phyloP scores from a whole-genome alignment of 257 asterid genomes.

The Solanum rostratum region DNA sequence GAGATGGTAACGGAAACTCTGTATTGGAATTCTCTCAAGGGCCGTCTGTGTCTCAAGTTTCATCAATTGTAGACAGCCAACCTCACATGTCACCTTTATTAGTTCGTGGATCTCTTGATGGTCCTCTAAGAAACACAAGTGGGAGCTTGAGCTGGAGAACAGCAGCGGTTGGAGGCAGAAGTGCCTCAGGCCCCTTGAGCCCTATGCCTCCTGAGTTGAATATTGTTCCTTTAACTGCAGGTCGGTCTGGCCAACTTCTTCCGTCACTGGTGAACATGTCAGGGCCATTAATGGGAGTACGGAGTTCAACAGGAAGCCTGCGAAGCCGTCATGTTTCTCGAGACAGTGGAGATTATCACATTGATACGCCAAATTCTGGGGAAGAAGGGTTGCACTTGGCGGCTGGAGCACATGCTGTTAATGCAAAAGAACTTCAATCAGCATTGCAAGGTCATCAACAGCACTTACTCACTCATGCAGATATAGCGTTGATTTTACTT shows the following conservation, averaged over 20 bases:
- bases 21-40: slow-evolving; percentile 94
- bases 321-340: slow-evolving; percentile 97
- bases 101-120: slow-evolving; percentile 95
- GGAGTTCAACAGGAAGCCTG: slow-evolving; percentile 94
- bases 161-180: slow-evolving; percentile 91
- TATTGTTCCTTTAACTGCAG: slow-evolving; percentile 76
- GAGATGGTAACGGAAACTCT: slow-evolving; percentile 51
- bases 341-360: slow-evolving; percentile 92
- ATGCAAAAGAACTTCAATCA: slow-evolving; percentile 94
- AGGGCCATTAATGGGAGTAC: slow-evolving; percentile 93
- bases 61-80: slow-evolving; percentile 72
- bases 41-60: slow-evolving; percentile 67
- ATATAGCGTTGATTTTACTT: slow-evolving; percentile 80
- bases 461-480: slow-evolving; percentile 89
- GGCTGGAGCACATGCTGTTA: slow-evolving; percentile 56
- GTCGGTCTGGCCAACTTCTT: slow-evolving; percentile 93
- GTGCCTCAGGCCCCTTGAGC: slow-evolving; percentile 94
- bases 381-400: slow-evolving; percentile 80
- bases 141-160: slow-evolving; percentile 99
- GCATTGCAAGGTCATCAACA: slow-evolving; percentile 99
- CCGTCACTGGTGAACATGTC: slow-evolving; percentile 96
- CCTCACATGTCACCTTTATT: slow-evolving; percentile 99
- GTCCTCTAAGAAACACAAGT: slow-evolving; percentile 86
- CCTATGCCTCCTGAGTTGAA: slow-evolving; percentile 93
- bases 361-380: slow-evolving; percentile 96